Evolutionary conservation across 31 red algal species (phyloP).

Genomic region (Asparagopsis taxiformis): DNA sequence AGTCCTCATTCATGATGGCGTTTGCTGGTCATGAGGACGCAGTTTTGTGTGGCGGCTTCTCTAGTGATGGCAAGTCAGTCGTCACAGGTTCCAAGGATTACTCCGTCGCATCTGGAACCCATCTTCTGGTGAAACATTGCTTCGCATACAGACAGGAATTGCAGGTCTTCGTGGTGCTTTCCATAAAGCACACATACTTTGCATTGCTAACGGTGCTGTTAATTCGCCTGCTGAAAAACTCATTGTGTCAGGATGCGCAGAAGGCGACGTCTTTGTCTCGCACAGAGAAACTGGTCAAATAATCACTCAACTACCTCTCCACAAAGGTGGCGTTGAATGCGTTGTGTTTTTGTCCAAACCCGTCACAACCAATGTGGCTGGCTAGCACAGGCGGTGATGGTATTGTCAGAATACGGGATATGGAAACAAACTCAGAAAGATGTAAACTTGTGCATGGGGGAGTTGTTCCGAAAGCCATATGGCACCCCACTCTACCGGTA

Average conservation of each 20-base stretch:
- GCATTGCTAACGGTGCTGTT: constrained; percentile 25
- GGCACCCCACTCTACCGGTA: constrained; percentile 49
- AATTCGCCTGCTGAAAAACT: constrained; percentile 33
- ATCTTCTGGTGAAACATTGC: constrained; percentile 18
- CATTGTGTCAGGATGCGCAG: constrained; percentile 55
- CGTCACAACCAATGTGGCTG: constrained; percentile 32
- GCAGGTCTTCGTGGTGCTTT: constrained; percentile 35
- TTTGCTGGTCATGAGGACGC: constrained; percentile 74
- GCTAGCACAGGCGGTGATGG: constrained; percentile 63
- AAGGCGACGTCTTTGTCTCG: constrained; percentile 55
- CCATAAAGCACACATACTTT: constrained; percentile 50
- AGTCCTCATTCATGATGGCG: constrained; percentile 60
- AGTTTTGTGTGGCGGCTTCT: constrained; percentile 50
- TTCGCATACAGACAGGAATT: constrained; percentile 36
- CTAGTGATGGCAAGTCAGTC: constrained; percentile 54
- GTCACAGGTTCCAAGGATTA: constrained; percentile 58
- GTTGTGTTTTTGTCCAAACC: constrained; percentile 44
- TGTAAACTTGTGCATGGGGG: constrained; percentile 52
- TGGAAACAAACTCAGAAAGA: constrained; percentile 32
- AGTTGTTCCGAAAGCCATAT: constrained; percentile 43
- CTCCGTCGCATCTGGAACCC: constrained; percentile 73
- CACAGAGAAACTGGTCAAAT: constrained; percentile 49
- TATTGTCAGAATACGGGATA: constrained; percentile 53
- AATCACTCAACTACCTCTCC: constrained; percentile 38
- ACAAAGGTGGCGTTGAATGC: constrained; percentile 45